Evolutionary conservation across 345 rosid species (phyloP).

Genomic region (Euphorbia pulcherrima): DNA sequence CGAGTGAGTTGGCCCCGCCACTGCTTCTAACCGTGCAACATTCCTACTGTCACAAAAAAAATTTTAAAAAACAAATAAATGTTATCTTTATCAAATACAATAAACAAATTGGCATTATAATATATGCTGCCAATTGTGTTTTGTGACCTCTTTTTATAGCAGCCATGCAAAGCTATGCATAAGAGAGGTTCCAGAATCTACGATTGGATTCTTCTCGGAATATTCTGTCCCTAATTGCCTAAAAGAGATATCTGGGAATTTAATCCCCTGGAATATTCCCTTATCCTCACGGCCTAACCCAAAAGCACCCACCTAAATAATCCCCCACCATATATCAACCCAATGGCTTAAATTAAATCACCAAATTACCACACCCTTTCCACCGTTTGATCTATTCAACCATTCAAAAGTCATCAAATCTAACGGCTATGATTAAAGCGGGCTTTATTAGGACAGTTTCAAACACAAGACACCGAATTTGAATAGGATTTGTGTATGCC

Average conservation of each 20-base stretch:
- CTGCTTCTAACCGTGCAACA: no score
- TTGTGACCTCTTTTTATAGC: no score
- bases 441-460: neutral
- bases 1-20: no score
- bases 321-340: neutral
- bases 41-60: no score
- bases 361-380: neutral
- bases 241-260: neutral
- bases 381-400: neutral
- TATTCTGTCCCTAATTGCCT: conserved; percentile 10
- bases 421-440: neutral
- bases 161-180: neutral
- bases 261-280: conserved; percentile 29
- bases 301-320: neutral
- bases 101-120: no score
- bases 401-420: conserved; percentile 4
- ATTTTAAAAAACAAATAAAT: no score
- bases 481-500: neutral
- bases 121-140: no score
- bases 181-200: conserved; percentile 7
- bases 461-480: neutral
- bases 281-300: conserved; percentile 21
- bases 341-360: neutral
- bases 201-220: conserved; percentile 5
- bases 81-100: no score